phyloP scores from a whole-genome alignment of 1,284 basidiomycete genomes.

The Ustilago hordei region DNA sequence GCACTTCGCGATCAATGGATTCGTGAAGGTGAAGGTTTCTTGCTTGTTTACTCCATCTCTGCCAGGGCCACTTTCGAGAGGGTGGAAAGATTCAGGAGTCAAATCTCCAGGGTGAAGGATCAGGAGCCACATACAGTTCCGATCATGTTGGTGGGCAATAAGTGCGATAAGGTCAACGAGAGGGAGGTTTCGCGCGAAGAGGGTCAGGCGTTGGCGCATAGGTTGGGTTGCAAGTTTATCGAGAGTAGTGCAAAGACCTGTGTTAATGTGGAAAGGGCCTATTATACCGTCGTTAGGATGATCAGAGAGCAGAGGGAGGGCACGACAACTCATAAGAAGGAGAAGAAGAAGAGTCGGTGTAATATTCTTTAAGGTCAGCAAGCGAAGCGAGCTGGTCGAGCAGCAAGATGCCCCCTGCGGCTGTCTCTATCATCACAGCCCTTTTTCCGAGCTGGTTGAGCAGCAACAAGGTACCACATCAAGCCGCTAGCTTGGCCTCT shows the following conservation, averaged over 20 bases:
- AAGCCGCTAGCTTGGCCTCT: too few species aligned
- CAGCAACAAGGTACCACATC: too few species aligned
- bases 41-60: conserved; percentile 70
- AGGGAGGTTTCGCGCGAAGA: conserved; percentile 76
- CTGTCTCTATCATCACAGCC: too few species aligned
- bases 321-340: conserved; percentile 48
- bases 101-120: conserved; percentile 68
- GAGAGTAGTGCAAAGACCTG: conserved; percentile 71
- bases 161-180: conserved; percentile 83
- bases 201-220: conserved; percentile 66
- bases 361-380: conserved; percentile 57
- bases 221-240: conserved; percentile 70
- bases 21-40: conserved; percentile 71
- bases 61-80: conserved; percentile 70
- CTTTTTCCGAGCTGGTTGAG: too few species aligned
- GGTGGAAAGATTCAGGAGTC: conserved; percentile 69
- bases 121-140: conserved; percentile 72
- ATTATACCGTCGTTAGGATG: conserved; percentile 67
- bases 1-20: conserved; percentile 71
- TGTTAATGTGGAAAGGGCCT: conserved; percentile 70
- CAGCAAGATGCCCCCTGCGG: too few species aligned
- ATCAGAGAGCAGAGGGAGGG: conserved; percentile 65
- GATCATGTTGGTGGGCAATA: conserved; percentile 88
- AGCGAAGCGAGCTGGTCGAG: neutral
- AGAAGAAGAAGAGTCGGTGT: conserved; percentile 67